Evolutionary conservation across 2,329 filamentous ascomycete genomes (phyloP).

Genomic region (Truncatella angustata): DNA sequence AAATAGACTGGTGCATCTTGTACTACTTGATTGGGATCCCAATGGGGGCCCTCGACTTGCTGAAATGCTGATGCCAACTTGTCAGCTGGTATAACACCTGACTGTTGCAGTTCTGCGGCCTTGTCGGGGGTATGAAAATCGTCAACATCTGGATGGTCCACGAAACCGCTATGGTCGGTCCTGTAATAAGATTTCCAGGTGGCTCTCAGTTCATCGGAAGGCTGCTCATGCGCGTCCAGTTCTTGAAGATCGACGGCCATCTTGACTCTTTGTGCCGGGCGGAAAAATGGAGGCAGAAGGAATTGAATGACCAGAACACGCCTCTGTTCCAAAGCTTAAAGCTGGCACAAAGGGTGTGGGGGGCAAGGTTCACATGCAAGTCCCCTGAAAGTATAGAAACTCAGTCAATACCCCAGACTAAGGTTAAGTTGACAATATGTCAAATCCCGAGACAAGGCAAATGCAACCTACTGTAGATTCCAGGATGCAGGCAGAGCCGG

Average conservation of each 20-base stretch:
- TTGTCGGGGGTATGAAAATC: slow-evolving; percentile 42
- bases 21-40: slow-evolving; percentile 25
- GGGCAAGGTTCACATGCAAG: too few species aligned
- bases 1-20: slow-evolving; percentile 55
- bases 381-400: too few species aligned
- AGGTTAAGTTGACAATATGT: not conserved
- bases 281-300: not conserved
- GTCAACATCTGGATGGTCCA: slow-evolving; percentile 54
- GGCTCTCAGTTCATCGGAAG: slow-evolving; percentile 66
- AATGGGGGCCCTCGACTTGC: slow-evolving; percentile 33
- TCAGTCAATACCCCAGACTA: too few species aligned
- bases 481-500: too few species aligned
- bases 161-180: slow-evolving; percentile 50
- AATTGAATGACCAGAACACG: not conserved
- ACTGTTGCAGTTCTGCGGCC: slow-evolving; percentile 42
- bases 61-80: slow-evolving; percentile 43
- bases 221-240: slow-evolving; percentile 75
- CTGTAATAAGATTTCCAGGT: slow-evolving; percentile 75
- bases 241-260: slow-evolving; percentile 45
- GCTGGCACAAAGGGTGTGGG: too few species aligned
- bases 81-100: slow-evolving; percentile 40
- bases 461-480: too few species aligned
- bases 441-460: too few species aligned
- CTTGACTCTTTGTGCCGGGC: not conserved
- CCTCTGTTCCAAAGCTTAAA: too few species aligned